phyloP scores from a whole-genome alignment of 257 asterid species.

The Hygrophila difformis region DNA sequence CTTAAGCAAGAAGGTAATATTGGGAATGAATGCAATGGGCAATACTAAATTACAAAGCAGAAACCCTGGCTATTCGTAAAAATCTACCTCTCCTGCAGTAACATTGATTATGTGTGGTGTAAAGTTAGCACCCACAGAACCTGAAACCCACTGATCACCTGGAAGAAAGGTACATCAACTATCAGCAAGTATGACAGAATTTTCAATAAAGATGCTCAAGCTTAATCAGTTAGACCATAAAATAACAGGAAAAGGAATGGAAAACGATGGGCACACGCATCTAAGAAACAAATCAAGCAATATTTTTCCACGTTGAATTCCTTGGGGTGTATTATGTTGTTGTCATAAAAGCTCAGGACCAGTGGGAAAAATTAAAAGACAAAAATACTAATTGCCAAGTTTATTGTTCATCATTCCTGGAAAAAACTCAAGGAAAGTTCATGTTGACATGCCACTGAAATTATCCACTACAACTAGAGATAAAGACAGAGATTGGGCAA shows the following conservation, averaged over 20 bases:
- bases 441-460: not conserved
- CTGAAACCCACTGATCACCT: conserved; percentile 85
- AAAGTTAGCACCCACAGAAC: conserved; percentile 76
- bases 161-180: conserved; percentile 11
- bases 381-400: too few species aligned
- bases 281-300: too few species aligned
- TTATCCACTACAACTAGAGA: too few species aligned
- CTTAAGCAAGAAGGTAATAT: too few species aligned
- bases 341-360: too few species aligned
- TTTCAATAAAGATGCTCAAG: conserved; percentile 12
- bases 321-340: too few species aligned
- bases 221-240: conserved; percentile 1
- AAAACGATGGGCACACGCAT: too few species aligned
- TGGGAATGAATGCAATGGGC: too few species aligned
- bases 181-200: conserved; percentile 14
- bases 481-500: too few species aligned
- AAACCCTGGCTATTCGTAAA: not conserved
- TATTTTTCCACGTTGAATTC: too few species aligned
- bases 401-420: not conserved
- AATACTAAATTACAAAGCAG: not conserved
- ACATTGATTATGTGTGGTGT: conserved; percentile 78
- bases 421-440: not conserved
- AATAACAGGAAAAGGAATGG: not conserved
- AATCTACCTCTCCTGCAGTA: conserved; percentile 80
- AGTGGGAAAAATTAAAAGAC: too few species aligned